Base-by-base conservation (phyloP, 2,329 filamentous ascomycete genomes). In the Scedosporium apiospermum region DNA sequence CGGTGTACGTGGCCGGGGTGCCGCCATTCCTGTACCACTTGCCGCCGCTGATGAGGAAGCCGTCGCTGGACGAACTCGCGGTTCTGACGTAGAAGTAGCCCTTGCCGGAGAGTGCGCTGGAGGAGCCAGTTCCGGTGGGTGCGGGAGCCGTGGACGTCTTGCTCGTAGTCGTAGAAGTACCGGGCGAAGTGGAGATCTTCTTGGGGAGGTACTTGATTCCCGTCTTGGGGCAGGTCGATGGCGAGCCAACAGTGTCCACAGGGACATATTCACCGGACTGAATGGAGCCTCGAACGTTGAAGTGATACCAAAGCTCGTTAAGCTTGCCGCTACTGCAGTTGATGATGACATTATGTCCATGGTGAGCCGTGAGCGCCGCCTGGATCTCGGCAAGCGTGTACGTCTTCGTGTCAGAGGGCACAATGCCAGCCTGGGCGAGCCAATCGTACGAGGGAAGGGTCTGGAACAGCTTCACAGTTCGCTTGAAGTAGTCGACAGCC, bases 401-500 rank as follows among this genome's bases (percentile, higher is more conserved):
- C 0, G 84, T 88, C 64, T 78, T 73, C 6, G 75, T 77, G 3
- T 69, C 72, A 12, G 79, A 82, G 2, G 84, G 84, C 6, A 77
- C 70, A 65, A 87, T 86, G 18, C 85, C 87, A 1, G 86, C 87
- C 14, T 79, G 80, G 3, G 80, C 73, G 23, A 91, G 80, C 81
- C 74, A 76, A 62, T 83, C 70, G 71, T 90, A 90, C 12, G 85
- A 86, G 12, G 88, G 84, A 7, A 91, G 77, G 0, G 76, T 76
- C 72, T 88, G 83, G 78, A 89, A 91, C 1, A 91, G 70, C 23
- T 80, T 77, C 4, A 90, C 86, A 2, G 86, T 79, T 63, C 80
- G 82, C 68, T 87, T 77, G 74, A 91, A 90, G 75, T 83, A 91
- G 70, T 88, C 87, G 12, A 84, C 80, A 0, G 86, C 85, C 69